Evolutionary conservation across 305 asterid genomes (phyloP).

Genomic region (Solanum hybrid): DNA sequence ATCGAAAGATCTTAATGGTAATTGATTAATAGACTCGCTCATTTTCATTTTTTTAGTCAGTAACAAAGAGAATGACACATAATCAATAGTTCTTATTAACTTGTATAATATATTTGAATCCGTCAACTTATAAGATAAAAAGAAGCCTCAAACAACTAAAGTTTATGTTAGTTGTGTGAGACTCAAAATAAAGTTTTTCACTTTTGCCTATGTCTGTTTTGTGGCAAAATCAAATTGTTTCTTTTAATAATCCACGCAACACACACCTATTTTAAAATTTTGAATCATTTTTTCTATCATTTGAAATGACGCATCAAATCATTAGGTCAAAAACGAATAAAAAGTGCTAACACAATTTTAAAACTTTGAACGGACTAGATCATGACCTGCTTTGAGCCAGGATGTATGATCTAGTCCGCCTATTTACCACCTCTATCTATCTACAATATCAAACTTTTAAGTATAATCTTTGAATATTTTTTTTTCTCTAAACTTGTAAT

Average conservation of each 20-base stretch:
- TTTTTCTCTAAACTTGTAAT: background rate
- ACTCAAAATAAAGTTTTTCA: background rate
- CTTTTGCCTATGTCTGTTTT: background rate
- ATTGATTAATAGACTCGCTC: background rate
- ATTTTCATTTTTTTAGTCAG: background rate
- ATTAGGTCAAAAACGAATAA: background rate
- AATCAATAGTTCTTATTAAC: background rate
- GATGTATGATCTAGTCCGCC: background rate
- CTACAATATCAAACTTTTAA: background rate
- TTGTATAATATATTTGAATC: background rate
- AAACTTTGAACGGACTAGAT: background rate
- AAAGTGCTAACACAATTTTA: too few species aligned
- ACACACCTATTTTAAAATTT: background rate
- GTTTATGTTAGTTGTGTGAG: background rate
- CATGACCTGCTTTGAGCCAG: background rate
- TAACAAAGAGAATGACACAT: background rate
- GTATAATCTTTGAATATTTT: background rate
- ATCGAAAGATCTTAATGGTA: constrained; percentile 32
- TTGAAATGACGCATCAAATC: background rate
- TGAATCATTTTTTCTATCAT: background rate
- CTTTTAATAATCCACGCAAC: background rate
- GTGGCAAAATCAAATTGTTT: background rate
- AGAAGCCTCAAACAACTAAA: background rate
- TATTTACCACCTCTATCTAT: background rate
- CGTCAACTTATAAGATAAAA: background rate